Percentiles rank a stretch among this genome's conserved stretches.
These are phyloP conservation scores for Penicillium corylophilum DNA, from an alignment of 2,329 filamentous ascomycete genomes.

Conservation along the genomic window DNA sequence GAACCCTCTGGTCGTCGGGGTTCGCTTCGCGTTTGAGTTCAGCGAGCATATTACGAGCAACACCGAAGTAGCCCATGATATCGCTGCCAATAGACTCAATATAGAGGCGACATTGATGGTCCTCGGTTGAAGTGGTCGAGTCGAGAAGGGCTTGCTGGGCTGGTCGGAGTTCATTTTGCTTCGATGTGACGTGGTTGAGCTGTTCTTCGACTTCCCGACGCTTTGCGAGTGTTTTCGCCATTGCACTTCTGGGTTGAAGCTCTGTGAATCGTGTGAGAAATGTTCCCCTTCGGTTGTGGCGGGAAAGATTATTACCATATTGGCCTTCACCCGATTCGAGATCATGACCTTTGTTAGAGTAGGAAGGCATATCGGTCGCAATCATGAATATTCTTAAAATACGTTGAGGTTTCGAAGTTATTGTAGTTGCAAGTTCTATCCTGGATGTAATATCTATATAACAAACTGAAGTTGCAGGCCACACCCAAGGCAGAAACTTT, in stretches of 20 bases:
- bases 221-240: neutral
- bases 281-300: neutral
- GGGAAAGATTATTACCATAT: neutral
- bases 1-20: conserved; percentile 3
- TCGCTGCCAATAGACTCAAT: conserved; percentile 3
- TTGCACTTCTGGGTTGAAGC: neutral
- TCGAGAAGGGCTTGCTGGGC: conserved; percentile 15
- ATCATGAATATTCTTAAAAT: neutral
- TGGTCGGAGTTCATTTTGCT: conserved; percentile 5
- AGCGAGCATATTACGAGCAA: neutral
- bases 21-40: conserved; percentile 3
- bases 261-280: neutral
- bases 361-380: neutral
- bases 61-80: conserved; percentile 1
- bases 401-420: neutral
- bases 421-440: neutral
- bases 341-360: neutral
- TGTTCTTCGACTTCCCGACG: conserved; percentile 3
- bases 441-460: neutral
- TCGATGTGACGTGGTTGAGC: neutral
- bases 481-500: neutral
- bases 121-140: conserved; percentile 6
- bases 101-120: neutral
- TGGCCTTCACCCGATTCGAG: neutral
- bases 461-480: neutral